phyloP scores from a whole-genome alignment of 257 asterid species.

The Ehretia macrophylla region DNA sequence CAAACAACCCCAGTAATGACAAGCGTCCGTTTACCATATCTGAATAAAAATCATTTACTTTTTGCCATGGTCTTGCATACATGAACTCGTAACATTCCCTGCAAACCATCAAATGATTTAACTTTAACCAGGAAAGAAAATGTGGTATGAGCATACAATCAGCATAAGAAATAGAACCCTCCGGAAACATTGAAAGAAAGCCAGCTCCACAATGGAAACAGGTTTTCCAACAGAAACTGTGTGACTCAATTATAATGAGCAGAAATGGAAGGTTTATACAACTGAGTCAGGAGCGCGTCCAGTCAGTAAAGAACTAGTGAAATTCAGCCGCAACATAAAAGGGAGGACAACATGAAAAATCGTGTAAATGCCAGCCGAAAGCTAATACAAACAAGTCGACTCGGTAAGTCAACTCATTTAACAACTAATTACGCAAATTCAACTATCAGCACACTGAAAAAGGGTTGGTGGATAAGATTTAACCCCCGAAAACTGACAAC shows the following conservation, averaged over 20 bases:
- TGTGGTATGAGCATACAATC: not conserved
- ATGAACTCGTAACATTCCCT: slow-evolving; percentile 90
- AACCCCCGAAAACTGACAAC: not conserved
- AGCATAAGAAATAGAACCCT: not conserved
- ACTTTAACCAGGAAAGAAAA: not conserved
- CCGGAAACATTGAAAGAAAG: too few relatives aligned
- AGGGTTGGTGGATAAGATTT: not conserved
- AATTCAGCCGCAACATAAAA: not conserved
- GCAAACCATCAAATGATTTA: slow-evolving; percentile 16
- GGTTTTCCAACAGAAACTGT: too few relatives aligned
- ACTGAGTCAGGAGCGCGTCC: too few relatives aligned
- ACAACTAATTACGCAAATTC: not conserved
- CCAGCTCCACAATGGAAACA: too few relatives aligned
- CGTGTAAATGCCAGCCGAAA: not conserved
- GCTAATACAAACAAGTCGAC: too few relatives aligned
- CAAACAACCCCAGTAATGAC: slow-evolving; percentile 47
- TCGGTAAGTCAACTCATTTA: not conserved
- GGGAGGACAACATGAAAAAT: not conserved
- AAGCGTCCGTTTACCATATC: slow-evolving; percentile 60
- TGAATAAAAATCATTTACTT: slow-evolving; percentile 59
- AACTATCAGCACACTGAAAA: not conserved
- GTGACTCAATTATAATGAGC: too few relatives aligned
- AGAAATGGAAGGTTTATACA: too few relatives aligned
- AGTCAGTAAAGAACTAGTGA: too few relatives aligned
- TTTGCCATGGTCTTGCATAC: slow-evolving; percentile 73